Conservation (phyloP, 352 stramenopile genomes). For the Globisporangium cystogenes region DNA sequence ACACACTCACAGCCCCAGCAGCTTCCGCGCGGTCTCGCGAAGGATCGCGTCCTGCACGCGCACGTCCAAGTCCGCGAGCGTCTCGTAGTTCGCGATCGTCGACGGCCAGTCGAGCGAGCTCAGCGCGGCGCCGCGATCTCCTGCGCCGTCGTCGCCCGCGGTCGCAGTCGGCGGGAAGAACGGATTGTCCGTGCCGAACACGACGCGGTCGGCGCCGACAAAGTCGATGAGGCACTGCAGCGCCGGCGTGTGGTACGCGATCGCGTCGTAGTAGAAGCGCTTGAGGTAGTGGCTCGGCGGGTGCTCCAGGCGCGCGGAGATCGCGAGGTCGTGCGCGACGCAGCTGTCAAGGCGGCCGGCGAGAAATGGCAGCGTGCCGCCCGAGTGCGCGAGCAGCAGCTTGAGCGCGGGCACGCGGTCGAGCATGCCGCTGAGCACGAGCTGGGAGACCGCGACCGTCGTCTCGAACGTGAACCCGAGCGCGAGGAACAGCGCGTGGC, state of each 20-base stretch:
- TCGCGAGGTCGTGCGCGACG: constrained; percentile 44
- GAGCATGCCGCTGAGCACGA: constrained; percentile 51
- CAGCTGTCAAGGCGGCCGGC: constrained; percentile 54
- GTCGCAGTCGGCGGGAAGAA: constrained; percentile 45
- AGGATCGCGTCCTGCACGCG: constrained; percentile 31
- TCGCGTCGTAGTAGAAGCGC: constrained; percentile 57
- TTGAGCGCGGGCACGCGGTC: constrained; percentile 41
- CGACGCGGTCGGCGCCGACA: constrained; percentile 40
- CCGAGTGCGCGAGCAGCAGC: constrained; percentile 55
- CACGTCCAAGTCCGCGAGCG: constrained; percentile 31
- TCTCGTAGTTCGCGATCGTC: constrained; percentile 43
- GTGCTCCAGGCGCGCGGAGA: constrained; percentile 30
- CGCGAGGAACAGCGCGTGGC: constrained; percentile 51
- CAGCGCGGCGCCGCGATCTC: constrained; percentile 10
- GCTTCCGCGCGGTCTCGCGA: constrained; percentile 27
- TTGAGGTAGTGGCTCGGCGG: constrained; percentile 47
- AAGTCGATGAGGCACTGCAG: constrained; percentile 54
- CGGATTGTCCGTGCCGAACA: constrained; percentile 62
- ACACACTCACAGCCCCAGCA: constrained; percentile 16
- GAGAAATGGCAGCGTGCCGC: constrained; percentile 56
- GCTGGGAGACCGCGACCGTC: constrained; percentile 45
- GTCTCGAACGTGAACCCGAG: constrained; percentile 71
- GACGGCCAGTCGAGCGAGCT: constrained; percentile 28
- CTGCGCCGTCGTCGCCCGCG: neutral
- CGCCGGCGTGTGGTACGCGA: constrained; percentile 47